A percentile compares a stretch with the other conserved stretches of the same genome.
phyloP scores from a whole-genome alignment of 768 basidiomycete species.

The Russula olivacea region DNA sequence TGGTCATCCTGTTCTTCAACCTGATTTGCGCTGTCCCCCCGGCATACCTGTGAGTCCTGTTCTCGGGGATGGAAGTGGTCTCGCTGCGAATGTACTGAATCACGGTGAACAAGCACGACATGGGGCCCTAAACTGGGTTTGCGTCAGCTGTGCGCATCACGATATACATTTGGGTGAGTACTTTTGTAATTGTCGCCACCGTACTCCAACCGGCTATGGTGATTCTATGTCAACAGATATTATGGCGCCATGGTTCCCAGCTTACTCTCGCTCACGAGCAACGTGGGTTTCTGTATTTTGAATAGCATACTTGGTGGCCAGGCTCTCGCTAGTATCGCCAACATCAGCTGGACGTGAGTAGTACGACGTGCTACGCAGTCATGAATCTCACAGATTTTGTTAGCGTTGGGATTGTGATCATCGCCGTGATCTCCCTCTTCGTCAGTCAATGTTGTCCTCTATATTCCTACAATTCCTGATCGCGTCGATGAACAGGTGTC shows the following conservation, averaged over 20 bases:
- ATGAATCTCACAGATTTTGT: background rate
- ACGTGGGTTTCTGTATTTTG: slow-evolving; percentile 52
- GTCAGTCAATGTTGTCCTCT: slow-evolving; percentile 25
- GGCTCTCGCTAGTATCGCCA: slow-evolving; percentile 47
- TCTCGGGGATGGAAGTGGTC: background rate
- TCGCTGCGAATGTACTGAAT: background rate
- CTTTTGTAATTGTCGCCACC: slow-evolving; percentile 6
- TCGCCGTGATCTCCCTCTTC: slow-evolving; percentile 59
- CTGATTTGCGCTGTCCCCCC: slow-evolving; percentile 39
- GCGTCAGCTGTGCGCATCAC: slow-evolving; percentile 74
- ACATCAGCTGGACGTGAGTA: slow-evolving; percentile 47
- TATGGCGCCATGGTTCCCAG: slow-evolving; percentile 48
- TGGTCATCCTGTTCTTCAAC: slow-evolving; percentile 45
- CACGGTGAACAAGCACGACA: slow-evolving; percentile 38
- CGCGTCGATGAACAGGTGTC: slow-evolving; percentile 39
- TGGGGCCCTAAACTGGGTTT: slow-evolving; percentile 78
- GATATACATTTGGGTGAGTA: slow-evolving; percentile 50
- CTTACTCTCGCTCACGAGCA: slow-evolving; percentile 43
- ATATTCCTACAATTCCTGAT: background rate
- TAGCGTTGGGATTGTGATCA: slow-evolving; percentile 72
- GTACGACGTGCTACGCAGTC: background rate
- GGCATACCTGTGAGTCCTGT: slow-evolving; percentile 37
- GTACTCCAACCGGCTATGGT: background rate
- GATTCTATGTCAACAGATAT: slow-evolving; percentile 37
- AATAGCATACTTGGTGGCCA: slow-evolving; percentile 61